Evolutionary conservation across 2,329 filamentous ascomycete genomes (phyloP).

Genomic region (Colletotrichum trifolii): DNA sequence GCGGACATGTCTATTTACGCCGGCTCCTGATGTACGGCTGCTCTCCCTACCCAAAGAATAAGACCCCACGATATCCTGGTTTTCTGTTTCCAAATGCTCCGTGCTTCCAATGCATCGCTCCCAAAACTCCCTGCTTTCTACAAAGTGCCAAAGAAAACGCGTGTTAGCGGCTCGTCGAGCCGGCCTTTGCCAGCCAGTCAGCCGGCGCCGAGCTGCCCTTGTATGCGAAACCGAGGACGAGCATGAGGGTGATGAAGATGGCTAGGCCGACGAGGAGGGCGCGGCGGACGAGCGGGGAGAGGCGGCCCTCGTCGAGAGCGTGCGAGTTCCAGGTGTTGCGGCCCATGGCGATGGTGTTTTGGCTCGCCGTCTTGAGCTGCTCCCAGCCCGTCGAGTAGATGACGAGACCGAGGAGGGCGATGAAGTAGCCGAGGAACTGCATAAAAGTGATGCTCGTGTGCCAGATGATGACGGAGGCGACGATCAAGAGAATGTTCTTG

Average conservation of each 20-base stretch:
- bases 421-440: slow-evolving; percentile 81
- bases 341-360: slow-evolving; percentile 31
- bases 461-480: slow-evolving; percentile 82
- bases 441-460: slow-evolving; percentile 75
- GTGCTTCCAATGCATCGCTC: slow-evolving; percentile 13
- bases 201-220: slow-evolving; percentile 23
- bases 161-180: slow-evolving; percentile 13
- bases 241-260: slow-evolving; percentile 37
- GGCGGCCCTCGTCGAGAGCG: slow-evolving; percentile 37
- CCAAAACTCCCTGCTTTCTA: slow-evolving; percentile 19
- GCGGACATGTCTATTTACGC: too few relatives aligned
- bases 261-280: slow-evolving; percentile 35
- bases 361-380: slow-evolving; percentile 40
- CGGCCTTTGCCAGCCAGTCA: slow-evolving; percentile 25
- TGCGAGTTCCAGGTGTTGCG: slow-evolving; percentile 36
- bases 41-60: background rate
- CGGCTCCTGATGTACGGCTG: background rate
- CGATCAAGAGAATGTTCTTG: slow-evolving; percentile 87
- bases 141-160: background rate
- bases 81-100: background rate
- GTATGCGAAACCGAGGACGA: slow-evolving; percentile 38
- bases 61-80: background rate
- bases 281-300: slow-evolving; percentile 40
- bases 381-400: slow-evolving; percentile 60
- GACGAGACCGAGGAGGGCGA: slow-evolving; percentile 68